phyloP scores from a whole-genome alignment of 176 grass and related monocot genomes.

The Tuctoria greenei region DNA sequence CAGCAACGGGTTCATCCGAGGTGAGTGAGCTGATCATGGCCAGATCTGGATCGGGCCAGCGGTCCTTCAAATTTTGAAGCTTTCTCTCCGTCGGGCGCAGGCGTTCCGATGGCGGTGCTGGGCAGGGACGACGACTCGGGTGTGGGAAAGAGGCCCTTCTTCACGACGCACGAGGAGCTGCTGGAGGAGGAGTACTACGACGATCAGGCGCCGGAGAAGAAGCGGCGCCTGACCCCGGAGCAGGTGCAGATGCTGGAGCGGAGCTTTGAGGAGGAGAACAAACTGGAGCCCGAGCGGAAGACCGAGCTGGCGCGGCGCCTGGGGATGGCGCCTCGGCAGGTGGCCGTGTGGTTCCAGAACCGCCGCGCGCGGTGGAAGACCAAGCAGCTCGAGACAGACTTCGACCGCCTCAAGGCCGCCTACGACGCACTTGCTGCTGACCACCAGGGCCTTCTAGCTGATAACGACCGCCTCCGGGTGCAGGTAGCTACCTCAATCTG shows the following conservation, averaged over 20 bases:
- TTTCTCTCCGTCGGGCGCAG: constrained; percentile 24
- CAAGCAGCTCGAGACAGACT: constrained; percentile 92
- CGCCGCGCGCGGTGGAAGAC: constrained; percentile 92
- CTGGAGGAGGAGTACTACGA: constrained; percentile 97
- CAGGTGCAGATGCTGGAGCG: constrained; percentile 71
- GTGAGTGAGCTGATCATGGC: constrained; percentile 23
- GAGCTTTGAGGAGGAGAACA: constrained; percentile 87
- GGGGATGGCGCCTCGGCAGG: constrained; percentile 83
- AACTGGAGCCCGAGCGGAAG: constrained; percentile 92
- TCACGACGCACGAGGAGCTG: constrained; percentile 78
- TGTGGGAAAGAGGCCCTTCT: constrained; percentile 63
- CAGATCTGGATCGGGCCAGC: constrained; percentile 19
- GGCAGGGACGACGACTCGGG: constrained; percentile 48
- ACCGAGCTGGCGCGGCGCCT: constrained; percentile 72
- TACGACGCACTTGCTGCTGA: constrained; percentile 62
- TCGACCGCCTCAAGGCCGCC: constrained; percentile 67
- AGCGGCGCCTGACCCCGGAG: constrained; percentile 82
- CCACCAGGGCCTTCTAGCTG: constrained; percentile 60
- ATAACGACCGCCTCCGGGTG: constrained; percentile 67
- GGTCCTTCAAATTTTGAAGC: neutral
- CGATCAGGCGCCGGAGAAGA: constrained; percentile 82
- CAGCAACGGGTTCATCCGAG: constrained; percentile 56
- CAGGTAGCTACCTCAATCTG: constrained; percentile 40
- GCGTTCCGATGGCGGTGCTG: constrained; percentile 48
- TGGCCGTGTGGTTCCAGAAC: constrained; percentile 97